Base-by-base conservation (phyloP, 2,329 filamentous ascomycete genomes). In the Acarospora socialis region DNA sequence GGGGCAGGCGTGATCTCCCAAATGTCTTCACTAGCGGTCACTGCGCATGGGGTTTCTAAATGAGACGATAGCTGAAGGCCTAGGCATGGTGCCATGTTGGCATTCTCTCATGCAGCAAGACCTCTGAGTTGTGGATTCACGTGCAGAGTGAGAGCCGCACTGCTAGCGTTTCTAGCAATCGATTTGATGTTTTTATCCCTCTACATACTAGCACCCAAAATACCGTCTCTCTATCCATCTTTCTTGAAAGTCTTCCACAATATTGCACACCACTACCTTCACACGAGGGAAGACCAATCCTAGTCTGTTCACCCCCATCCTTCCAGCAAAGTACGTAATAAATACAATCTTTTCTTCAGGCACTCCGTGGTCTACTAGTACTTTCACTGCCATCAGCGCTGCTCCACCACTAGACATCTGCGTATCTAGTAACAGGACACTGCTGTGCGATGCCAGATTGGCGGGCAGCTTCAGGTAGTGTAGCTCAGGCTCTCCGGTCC, bases 341-440 rank as follows among this genome's bases (percentile, higher is more conserved):
- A 95, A 77, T 20, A 94, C 81, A 42, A 98, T 93, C 42, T 68
- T 77, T 27, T 82, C 71, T 50, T 90, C 77, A 4, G 72, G 61
- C 5, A 95, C 86, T 7, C 90, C 90, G 49, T 95, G 86, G 53
- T 98, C 90, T 10, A 93, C 74, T 32, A 98, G 62, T n/a, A 95
- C 82, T 49, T 90, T 80, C 24, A 95, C 86, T 1, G 90, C 84
- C 90, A 98, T 98, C 36, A 98, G 61, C 4, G 73, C 73, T 8
- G 73, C 72, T 21, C 86, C 87, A 25, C 90, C 90, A 39, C 78
- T 86, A 16, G 82, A 83, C 80, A 95, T 94, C 52, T 98, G 90
- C 9, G 86, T 77, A 54, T 95, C 90, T 13, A 95, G 63, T 5
- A 98, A 63, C 38, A 98, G 63, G 12, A 98, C 83, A 30, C 78